phyloP scores from a whole-genome alignment of 139 green algal genomes.

The Tetradesmus lagerheimii region DNA sequence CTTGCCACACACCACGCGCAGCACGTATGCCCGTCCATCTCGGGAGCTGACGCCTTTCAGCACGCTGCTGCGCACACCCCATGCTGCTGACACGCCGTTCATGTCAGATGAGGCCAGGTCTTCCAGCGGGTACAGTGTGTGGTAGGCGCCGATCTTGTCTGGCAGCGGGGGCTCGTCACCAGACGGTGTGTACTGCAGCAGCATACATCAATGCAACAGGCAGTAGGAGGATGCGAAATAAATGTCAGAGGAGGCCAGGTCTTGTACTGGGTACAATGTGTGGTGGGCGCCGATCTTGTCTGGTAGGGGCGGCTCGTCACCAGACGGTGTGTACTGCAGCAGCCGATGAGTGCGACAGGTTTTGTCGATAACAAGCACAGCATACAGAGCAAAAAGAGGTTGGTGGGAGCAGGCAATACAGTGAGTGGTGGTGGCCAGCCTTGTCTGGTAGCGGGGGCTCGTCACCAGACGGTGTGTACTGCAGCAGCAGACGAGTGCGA shows the following conservation, averaged over 20 bases:
- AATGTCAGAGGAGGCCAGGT: conserved; percentile 48
- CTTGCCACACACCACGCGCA: conserved; percentile 80
- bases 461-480: too few species aligned
- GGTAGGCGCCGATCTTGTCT: conserved; percentile 76
- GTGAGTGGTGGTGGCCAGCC: too few species aligned
- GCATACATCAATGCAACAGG: too few species aligned
- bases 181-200: conserved; percentile 39
- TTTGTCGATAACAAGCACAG: too few species aligned
- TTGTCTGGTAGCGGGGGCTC: too few species aligned
- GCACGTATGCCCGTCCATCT: conserved; percentile 80
- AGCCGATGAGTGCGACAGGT: too few species aligned
- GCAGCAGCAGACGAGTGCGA: too few species aligned
- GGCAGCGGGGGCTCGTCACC: conserved; percentile 58
- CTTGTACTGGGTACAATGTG: conserved; percentile 85
- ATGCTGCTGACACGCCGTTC: conserved; percentile 39
- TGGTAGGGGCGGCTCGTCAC: conserved; percentile 55
- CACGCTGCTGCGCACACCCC: conserved; percentile 74
- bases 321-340: conserved; percentile 41
- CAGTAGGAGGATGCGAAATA: background rate
- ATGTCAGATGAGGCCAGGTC: conserved; percentile 52
- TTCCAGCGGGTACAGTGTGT: conserved; percentile 89
- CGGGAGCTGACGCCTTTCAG: conserved; percentile 81
- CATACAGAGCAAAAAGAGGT: too few species aligned
- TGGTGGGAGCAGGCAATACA: too few species aligned
- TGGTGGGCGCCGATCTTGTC: conserved; percentile 81